A percentile compares a stretch with the other conserved stretches of the same genome.
Conservation (phyloP, 768 basidiomycete species). For the Mycena crocata region DNA sequence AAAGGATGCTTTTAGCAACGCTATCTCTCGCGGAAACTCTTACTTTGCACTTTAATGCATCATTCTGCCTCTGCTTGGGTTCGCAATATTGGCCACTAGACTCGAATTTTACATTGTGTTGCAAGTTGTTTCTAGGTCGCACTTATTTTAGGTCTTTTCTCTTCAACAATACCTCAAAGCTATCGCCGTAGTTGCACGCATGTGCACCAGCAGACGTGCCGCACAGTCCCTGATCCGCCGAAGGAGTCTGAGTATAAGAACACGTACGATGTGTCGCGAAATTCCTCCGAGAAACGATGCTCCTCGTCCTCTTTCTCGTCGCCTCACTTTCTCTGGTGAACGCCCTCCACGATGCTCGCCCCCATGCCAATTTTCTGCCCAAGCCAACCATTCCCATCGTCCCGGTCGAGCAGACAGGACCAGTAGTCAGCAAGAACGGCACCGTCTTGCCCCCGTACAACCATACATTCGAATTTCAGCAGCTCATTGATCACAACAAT, state of each 20-base stretch:
- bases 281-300: slow-evolving; percentile 17
- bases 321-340: slow-evolving; percentile 35
- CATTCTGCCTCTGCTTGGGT: too few relatives aligned
- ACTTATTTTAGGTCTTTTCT: neutral
- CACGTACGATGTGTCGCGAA: neutral
- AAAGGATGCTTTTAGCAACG: neutral
- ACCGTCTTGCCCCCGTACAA: slow-evolving; percentile 57
- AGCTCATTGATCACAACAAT: slow-evolving; percentile 64
- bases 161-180: slow-evolving; percentile 1
- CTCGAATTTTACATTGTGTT: too few relatives aligned
- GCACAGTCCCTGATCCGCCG: slow-evolving; percentile 20
- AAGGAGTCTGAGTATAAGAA: slow-evolving; percentile 21
- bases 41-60: neutral
- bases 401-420: slow-evolving; percentile 40
- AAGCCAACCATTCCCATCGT: slow-evolving; percentile 51
- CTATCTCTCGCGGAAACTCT: neutral
- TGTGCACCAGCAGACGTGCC: slow-evolving; percentile 1
- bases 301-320: slow-evolving; percentile 23
- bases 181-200: slow-evolving; percentile 5
- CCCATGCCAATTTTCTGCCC: slow-evolving; percentile 56
- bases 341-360: slow-evolving; percentile 51
- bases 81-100: too few relatives aligned
- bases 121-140: too few relatives aligned
- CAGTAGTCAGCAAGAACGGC: slow-evolving; percentile 57
- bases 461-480: slow-evolving; percentile 66